Base-by-base conservation (phyloP, 805 yeast genomes). In the Tetrapisispora taiwanensis region DNA sequence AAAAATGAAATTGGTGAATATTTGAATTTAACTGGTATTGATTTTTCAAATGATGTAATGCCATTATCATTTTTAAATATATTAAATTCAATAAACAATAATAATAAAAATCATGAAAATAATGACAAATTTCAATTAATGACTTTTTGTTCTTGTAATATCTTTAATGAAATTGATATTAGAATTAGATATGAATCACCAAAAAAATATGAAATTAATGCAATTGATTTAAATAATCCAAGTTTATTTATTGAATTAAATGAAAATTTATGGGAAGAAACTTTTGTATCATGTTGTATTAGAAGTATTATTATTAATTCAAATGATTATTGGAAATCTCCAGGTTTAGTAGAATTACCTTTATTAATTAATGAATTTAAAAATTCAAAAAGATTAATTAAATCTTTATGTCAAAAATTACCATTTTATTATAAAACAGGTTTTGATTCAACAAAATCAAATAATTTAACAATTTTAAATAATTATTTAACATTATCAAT, bases 161-260 rank as follows among this genome's bases (percentile, higher is more conserved):
- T 81, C 17, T 85, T 92, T 55, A 68, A 78, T 32, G 73, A 73
- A 44, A 73, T 81, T 5, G 98, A 90, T 60, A 66, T 89, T 33
- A 70, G 96, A 18, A 77, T 87, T 52, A 60, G 78, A 55, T 73
- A 76, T 10, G 62, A 62, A 15, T 44, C 64, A 0, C 60, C 65
- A 4, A 59, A 57, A 3, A 46, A 55, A 48, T 69, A 43, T 41
- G 68, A 55, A 50, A 39, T 63, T 2, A 59, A 48, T 12, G 40
- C 39, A 19, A 43, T 30, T 19, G 73, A 70, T 44, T 60, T 62
- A 42, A 42, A 39, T 5, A 15, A 26, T 17, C 26, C 36, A n/a
- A 27, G 27, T 15, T 28, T 30, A 17, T 19, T 26, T 13, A 35
- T 52, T 3, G 48, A 49, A 47, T 58, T 47, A 65, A 73, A 17